phyloP scores from a whole-genome alignment of 768 basidiomycete genomes.

The Botryobasidium botryosum region DNA sequence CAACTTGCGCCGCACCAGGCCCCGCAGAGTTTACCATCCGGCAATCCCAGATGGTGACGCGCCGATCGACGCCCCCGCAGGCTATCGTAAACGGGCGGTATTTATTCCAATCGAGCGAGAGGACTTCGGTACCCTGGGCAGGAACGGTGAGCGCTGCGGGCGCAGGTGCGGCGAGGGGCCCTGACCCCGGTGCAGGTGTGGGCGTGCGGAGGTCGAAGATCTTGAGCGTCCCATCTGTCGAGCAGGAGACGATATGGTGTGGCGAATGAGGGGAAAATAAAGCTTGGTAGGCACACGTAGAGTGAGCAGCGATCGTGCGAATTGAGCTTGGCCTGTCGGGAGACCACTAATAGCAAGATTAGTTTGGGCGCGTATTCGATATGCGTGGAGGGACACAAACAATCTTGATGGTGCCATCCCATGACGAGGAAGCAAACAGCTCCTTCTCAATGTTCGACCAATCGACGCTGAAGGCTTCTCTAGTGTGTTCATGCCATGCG shows the following conservation, averaged over 20 bases:
- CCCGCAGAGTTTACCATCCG: slow-evolving; percentile 56
- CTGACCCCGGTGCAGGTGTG: slow-evolving; percentile 6
- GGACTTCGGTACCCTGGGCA: slow-evolving; percentile 59
- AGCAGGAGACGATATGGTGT: slow-evolving; percentile 64
- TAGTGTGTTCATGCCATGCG: slow-evolving; percentile 86
- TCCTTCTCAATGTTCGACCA: slow-evolving; percentile 93
- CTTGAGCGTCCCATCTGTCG: slow-evolving; percentile 70
- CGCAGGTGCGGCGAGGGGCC: slow-evolving; percentile 27
- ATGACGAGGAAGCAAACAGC: slow-evolving; percentile 69
- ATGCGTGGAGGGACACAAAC: slow-evolving; percentile 30
- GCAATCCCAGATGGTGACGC: slow-evolving; percentile 69
- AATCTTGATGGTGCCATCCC: slow-evolving; percentile 83
- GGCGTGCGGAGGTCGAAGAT: slow-evolving; percentile 44
- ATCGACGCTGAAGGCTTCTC: slow-evolving; percentile 85
- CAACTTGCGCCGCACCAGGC: slow-evolving; percentile 32
- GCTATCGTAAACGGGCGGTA: slow-evolving; percentile 66
- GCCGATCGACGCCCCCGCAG: slow-evolving; percentile 63
- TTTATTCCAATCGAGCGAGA: slow-evolving; percentile 86
- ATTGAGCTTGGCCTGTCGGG: slow-evolving; percentile 68
- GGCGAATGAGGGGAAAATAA: slow-evolving; percentile 87
- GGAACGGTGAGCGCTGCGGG: slow-evolving; percentile 62
- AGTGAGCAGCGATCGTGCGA: slow-evolving; percentile 66
- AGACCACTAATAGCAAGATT: slow-evolving; percentile 47
- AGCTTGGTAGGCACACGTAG: slow-evolving; percentile 75
- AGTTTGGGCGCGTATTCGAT: not conserved